Evolutionary conservation across 345 rosid genomes (phyloP), one percentile per base, ranked within the genome.

Genomic region (Salix koriyanagi): DNA sequence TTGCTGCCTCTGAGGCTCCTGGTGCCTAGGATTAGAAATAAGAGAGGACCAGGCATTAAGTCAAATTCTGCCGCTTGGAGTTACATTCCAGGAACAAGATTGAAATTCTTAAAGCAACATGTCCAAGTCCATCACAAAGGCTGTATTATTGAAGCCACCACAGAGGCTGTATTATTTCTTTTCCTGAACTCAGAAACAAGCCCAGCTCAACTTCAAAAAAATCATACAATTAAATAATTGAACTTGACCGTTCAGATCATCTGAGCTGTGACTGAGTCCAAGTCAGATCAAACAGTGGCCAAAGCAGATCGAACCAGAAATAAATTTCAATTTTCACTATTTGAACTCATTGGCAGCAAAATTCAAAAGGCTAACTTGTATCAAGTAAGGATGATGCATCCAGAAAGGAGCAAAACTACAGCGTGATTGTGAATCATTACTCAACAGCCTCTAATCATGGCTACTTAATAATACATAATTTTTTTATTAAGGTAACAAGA

Each of bases 1-100:
- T 79, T 76, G 99, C 75, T 80, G 88, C 97, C 88, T 94, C 95
- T 1, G 87, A 83, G 76, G 97, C 92, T 77, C 95, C 97, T 13
- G 98, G 91, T 34, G 70, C 90, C 99, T 96, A 79, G 2, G 84
- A 60, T 67, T 75, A 70, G 25, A 37, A 76, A 71, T 28, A 71
- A 42, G 26, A 32, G 56, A 52, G 7, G 16, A 68, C 60, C 61
- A 19, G n/a, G 23, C 18, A 67, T 44, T 76, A 21, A 37, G 6
- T n/a, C 67, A 62, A 69, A 14, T 54, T 36, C 21, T 18, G 39
- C 8, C 4, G 30, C 30, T 25, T 41, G 23, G 9, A 52, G 7
- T n/a, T 48, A 8, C 42, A 65, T 23, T 60, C 18, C 5, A 16
- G 15, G n/a, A 21, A 54, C 28, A 54, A 21, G 9, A 72, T 21